Conservation (phyloP, 805 yeast genomes). For the Clavispora vitiphila region DNA sequence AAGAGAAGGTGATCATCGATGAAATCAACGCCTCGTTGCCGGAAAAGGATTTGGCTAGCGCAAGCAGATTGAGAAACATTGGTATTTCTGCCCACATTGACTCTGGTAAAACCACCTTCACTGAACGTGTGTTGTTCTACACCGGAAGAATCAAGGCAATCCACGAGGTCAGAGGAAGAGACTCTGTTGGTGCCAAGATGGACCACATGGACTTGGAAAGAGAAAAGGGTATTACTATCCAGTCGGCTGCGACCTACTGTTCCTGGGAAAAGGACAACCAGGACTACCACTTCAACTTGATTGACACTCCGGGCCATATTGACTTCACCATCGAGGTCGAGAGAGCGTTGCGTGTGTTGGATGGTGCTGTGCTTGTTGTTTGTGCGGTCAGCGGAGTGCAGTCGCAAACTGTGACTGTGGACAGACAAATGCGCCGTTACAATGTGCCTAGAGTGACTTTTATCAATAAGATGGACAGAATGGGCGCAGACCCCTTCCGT, state of each 20-base stretch:
- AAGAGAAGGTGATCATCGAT: conserved; percentile 67
- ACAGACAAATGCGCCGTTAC: conserved; percentile 97
- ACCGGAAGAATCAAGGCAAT: conserved; percentile 96
- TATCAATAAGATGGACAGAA: conserved; percentile 97
- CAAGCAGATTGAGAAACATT: conserved; percentile 75
- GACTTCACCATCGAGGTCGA: conserved; percentile 99
- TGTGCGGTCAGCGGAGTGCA: conserved; percentile 99
- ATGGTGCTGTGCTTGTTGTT: conserved; percentile 96
- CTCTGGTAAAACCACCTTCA: conserved; percentile 96
- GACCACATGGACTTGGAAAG: conserved; percentile 98
- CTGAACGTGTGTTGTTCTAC: conserved; percentile 92
- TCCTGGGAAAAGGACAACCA: conserved; percentile 78
- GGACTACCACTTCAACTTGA: conserved; percentile 83
- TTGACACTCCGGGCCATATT: conserved; percentile 98
- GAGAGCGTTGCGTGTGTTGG: conserved; percentile 95
- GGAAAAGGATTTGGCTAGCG: conserved; percentile 46
- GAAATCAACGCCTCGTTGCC: conserved; percentile 46
- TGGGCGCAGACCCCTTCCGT: conserved; percentile 97
- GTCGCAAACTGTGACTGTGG: conserved; percentile 97
- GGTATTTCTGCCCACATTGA: conserved; percentile 98
- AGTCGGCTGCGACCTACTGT: conserved; percentile 98
- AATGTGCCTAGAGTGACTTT: conserved; percentile 95
- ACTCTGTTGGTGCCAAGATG: conserved; percentile 98
- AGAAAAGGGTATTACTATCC: conserved; percentile 98
- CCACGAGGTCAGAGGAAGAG: conserved; percentile 95